A percentile compares a stretch with the other conserved stretches of the same genome.
Evolutionary conservation across 345 rosid genomes (phyloP).

Genomic region (Murraya paniculata): DNA sequence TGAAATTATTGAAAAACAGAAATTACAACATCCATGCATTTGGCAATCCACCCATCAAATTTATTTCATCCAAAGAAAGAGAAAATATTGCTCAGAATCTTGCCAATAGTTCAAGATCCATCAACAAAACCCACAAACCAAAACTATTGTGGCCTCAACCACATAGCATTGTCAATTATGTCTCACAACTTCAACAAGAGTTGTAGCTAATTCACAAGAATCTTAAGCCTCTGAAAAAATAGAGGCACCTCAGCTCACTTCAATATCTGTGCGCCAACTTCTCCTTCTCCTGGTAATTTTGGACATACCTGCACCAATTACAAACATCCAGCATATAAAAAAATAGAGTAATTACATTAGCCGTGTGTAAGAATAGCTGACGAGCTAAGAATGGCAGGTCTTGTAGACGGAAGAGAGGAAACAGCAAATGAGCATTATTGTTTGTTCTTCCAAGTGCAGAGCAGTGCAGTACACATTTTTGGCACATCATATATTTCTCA

Average conservation of each 20-base stretch:
- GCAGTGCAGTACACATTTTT: neutral
- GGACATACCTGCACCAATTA: constrained; percentile 49
- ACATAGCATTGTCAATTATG: neutral
- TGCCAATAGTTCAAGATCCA: neutral
- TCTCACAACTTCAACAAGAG: neutral
- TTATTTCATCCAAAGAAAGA: constrained; percentile 7
- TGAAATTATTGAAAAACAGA: neutral
- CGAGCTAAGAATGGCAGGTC: neutral
- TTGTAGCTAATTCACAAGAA: neutral
- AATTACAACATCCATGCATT: neutral
- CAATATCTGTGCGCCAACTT: constrained; percentile 56
- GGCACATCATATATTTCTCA: neutral
- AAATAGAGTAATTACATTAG: neutral
- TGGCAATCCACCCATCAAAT: neutral
- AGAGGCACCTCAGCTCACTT: constrained; percentile 4
- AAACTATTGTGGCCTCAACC: neutral
- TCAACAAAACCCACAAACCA: neutral
- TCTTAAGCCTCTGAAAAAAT: neutral
- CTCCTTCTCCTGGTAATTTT: constrained; percentile 52
- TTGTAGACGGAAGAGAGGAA: neutral
- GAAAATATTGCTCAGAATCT: neutral
- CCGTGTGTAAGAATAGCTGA: neutral
- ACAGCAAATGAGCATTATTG: neutral
- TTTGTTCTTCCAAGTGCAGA: neutral
- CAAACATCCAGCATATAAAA: neutral